Evolutionary conservation across 305 asterid genomes (phyloP).

Genomic region (Withania somnifera): DNA sequence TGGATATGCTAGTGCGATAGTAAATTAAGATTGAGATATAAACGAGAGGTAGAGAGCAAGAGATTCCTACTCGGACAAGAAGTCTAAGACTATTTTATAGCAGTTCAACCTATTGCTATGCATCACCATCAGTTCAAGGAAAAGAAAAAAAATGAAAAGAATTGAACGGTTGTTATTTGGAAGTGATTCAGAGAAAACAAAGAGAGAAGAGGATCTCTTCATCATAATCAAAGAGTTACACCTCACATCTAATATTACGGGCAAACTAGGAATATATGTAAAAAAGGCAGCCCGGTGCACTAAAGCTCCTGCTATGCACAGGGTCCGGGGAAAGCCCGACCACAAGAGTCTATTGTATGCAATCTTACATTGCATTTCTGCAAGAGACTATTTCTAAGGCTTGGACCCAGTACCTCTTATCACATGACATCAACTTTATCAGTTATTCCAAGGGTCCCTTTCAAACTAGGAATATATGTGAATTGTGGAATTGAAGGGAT

Average conservation of each 20-base stretch:
- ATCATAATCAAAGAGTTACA: background rate
- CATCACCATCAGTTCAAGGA: background rate
- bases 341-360: too few relatives aligned
- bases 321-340: too few relatives aligned
- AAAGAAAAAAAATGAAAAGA: background rate
- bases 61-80: background rate
- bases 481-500: background rate
- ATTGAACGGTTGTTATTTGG: background rate
- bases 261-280: background rate
- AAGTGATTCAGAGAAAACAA: background rate
- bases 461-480: background rate
- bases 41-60: background rate
- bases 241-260: background rate
- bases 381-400: too few relatives aligned
- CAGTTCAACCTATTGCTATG: background rate
- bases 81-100: background rate
- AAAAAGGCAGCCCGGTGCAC: too few relatives aligned
- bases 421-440: too few relatives aligned
- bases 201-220: background rate
- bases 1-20: background rate
- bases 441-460: too few relatives aligned
- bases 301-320: too few relatives aligned
- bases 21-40: background rate
- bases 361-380: too few relatives aligned
- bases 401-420: too few relatives aligned